Percentiles rank a stretch among this genome's conserved stretches.
phyloP scores from a whole-genome alignment of 768 basidiomycete species.

The Phlebiopsis flavidoalba region DNA sequence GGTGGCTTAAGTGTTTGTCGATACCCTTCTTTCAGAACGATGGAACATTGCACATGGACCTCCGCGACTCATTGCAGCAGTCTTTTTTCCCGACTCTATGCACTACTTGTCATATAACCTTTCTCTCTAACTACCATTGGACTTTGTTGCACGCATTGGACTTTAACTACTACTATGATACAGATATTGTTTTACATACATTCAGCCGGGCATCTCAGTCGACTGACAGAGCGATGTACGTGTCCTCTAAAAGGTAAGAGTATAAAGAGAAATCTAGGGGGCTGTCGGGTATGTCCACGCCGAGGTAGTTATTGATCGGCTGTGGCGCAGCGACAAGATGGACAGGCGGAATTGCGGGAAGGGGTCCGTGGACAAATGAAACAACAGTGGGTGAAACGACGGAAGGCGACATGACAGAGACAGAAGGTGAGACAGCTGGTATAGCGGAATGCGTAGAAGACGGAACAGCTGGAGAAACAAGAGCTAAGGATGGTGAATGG shows the following conservation, averaged over 20 bases:
- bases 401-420: too few relatives aligned
- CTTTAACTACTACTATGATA: not conserved
- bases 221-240: not conserved
- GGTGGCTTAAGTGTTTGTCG: conserved; percentile 7
- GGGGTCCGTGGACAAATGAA: too few relatives aligned
- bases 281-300: not conserved
- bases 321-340: not conserved
- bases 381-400: too few relatives aligned
- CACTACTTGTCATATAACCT: not conserved
- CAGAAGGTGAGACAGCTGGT: too few relatives aligned
- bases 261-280: not conserved
- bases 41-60: not conserved
- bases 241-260: not conserved
- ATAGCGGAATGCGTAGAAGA: too few relatives aligned
- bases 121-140: not conserved
- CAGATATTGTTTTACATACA: not conserved
- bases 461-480: too few relatives aligned
- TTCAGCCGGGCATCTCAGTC: not conserved
- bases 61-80: not conserved
- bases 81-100: not conserved
- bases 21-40: not conserved
- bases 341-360: not conserved
- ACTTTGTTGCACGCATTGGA: not conserved
- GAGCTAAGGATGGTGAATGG: not conserved
- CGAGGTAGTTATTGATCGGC: not conserved